Conservation (phyloP, 202 grass and related monocot genomes). For the Zoysia matrella region DNA sequence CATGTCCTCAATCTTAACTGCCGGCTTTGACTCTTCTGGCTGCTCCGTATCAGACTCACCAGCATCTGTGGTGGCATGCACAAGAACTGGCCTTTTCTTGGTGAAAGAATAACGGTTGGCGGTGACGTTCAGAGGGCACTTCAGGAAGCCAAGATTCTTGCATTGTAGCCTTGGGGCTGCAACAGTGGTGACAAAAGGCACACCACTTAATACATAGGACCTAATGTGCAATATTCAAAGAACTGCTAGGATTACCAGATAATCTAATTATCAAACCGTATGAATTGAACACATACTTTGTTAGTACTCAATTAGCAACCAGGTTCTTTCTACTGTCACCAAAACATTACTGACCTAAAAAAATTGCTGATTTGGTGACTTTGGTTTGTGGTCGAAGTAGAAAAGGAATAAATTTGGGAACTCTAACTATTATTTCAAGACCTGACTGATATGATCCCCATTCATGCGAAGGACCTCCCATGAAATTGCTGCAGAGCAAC, state of each 20-base stretch:
- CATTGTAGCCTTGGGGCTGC: slow-evolving; percentile 62
- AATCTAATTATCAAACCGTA: too few relatives aligned
- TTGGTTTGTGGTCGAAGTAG: too few relatives aligned
- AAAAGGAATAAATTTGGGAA: too few relatives aligned
- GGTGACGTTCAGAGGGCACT: slow-evolving; percentile 31
- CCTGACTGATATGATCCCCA: neutral
- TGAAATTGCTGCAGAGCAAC: neutral
- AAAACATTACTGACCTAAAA: too few relatives aligned
- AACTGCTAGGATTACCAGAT: too few relatives aligned
- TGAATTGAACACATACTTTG: too few relatives aligned
- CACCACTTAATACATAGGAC: slow-evolving; percentile 34
- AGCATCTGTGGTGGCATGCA: slow-evolving; percentile 54
- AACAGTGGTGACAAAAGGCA: slow-evolving; percentile 18
- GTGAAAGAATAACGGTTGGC: slow-evolving; percentile 22
- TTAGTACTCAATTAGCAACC: too few relatives aligned
- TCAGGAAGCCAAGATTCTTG: slow-evolving; percentile 33
- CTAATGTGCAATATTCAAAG: neutral
- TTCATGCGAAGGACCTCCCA: neutral
- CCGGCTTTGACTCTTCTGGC: slow-evolving; percentile 50
- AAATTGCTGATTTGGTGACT: too few relatives aligned
- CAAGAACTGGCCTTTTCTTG: slow-evolving; percentile 58
- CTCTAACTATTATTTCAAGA: too few relatives aligned
- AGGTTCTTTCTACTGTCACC: too few relatives aligned
- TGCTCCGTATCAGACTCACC: slow-evolving; percentile 43
- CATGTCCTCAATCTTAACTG: slow-evolving; percentile 59